Evolutionary conservation across 2,329 filamentous ascomycete genomes (phyloP), one percentile per base, ranked within the genome.

Genomic region (Lithohypha guttulata): DNA sequence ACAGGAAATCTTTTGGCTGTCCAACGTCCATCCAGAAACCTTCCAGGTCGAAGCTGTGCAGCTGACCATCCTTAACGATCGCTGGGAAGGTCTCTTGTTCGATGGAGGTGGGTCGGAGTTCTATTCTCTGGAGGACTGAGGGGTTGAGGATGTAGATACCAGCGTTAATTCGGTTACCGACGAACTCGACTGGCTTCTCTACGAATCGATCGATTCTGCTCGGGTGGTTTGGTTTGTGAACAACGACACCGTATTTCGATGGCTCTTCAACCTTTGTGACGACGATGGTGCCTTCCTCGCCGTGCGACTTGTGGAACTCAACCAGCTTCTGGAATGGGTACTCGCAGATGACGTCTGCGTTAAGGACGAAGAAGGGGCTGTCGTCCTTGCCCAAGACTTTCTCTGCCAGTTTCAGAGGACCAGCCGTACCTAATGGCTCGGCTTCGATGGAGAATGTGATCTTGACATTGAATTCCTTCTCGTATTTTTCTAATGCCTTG

Each of bases 11-110:
- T 71, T 96, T 98, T 53, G 89, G 89, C 67, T 98, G 89, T 55
- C 89, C 89, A 49, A 98, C 85, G 54, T 96, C 89, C 89, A 96
- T 96, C 89, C 89, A 96, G 77, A 93, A 96, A 53, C 89, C 86
- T 52, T 95, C 86, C 20, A 96, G 77, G 59, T 96, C 89, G 59
- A 93, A 95, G 2, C 85, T 94, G 73, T 96, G 89, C 47, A 96
- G 70, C 64, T 89, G 76, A 50, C 85, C 85, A 55, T 95, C 89
- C 55, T 74, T 78, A 65, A 83, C 83, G 62, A 96, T 91, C 53
- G 84, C 78, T 32, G 89, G 89, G 82, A 98, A 98, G 22, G 86
- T 95, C 70, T 96, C 91, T 69, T 96, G 89, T 68, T 98, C 89
- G 59, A 96, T 98, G 5, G 86, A 94, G 35, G 89, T 96, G 28